phyloP scores from a whole-genome alignment of 768 basidiomycete species.

The Kwoniella newhampshirensis region DNA sequence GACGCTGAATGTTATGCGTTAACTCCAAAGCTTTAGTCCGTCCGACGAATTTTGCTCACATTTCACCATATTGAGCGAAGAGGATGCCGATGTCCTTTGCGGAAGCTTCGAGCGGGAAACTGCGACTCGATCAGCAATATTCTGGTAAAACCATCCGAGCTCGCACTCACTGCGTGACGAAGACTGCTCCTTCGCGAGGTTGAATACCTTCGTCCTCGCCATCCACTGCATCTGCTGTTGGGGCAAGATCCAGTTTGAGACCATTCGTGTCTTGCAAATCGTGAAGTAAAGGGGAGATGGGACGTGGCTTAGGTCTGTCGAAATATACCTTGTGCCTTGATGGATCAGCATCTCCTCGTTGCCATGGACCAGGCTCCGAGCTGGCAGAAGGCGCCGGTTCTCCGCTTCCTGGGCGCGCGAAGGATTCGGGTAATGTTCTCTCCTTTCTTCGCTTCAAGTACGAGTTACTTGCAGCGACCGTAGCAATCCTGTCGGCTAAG shows the following conservation, averaged over 20 bases:
- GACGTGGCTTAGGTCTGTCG: constrained; percentile 25
- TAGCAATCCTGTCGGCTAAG: constrained; percentile 49
- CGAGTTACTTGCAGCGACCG: constrained; percentile 45
- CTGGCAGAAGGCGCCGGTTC: constrained; percentile 39
- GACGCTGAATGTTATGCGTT: constrained; percentile 27
- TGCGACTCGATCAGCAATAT: constrained; percentile 14
- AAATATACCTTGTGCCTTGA: constrained; percentile 29
- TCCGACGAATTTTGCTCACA: constrained; percentile 31
- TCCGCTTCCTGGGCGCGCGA: constrained; percentile 32
- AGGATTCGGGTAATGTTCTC: constrained; percentile 27
- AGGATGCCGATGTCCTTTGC: constrained; percentile 50
- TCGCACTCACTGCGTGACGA: constrained; percentile 44
- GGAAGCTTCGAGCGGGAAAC: constrained; percentile 45
- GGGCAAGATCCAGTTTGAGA: constrained; percentile 16
- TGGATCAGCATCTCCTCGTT: constrained; percentile 45
- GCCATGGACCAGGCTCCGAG: constrained; percentile 41
- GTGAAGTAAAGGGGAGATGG: constrained; percentile 17
- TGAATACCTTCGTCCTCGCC: constrained; percentile 30
- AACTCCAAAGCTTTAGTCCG: neutral
- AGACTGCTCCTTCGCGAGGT: constrained; percentile 38
- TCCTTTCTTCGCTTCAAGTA: constrained; percentile 47
- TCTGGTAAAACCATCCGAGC: neutral
- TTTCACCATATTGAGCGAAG: constrained; percentile 49
- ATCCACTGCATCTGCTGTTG: constrained; percentile 9
- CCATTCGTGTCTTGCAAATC: neutral